A percentile compares a stretch with the other conserved stretches of the same genome.
phyloP scores from a whole-genome alignment of 192 early-diverging fungal species.

The Coemansia sp. region DNA sequence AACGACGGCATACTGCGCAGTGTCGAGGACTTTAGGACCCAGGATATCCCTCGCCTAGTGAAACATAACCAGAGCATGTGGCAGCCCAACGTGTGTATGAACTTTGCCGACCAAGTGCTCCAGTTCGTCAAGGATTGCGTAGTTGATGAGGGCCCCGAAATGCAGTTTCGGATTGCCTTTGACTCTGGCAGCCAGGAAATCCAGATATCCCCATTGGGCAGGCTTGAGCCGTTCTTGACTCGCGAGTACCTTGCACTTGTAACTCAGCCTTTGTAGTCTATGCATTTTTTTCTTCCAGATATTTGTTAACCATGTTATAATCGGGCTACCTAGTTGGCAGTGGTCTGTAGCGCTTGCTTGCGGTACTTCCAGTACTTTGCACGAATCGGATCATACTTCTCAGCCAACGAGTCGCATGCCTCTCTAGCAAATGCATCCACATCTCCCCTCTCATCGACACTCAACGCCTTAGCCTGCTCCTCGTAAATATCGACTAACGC shows the following conservation, averaged over 20 bases:
- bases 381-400: constrained; percentile 37
- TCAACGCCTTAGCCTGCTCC: constrained; percentile 19
- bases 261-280: neutral
- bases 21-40: constrained; percentile 70
- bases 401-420: constrained; percentile 31
- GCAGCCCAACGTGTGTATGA: constrained; percentile 83
- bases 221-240: constrained; percentile 30
- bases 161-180: constrained; percentile 43
- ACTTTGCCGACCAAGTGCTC: constrained; percentile 73
- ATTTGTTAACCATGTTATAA: neutral
- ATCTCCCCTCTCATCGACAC: constrained; percentile 10
- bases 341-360: constrained; percentile 6
- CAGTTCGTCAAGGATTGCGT: constrained; percentile 27
- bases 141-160: constrained; percentile 26
- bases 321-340: neutral
- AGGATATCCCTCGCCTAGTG: constrained; percentile 80
- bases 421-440: constrained; percentile 21
- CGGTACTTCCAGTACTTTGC: constrained; percentile 51
- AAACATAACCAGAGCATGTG: constrained; percentile 67
- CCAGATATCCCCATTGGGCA: constrained; percentile 15
- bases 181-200: constrained; percentile 22
- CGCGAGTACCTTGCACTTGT: constrained; percentile 18
- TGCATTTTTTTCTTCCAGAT: constrained; percentile 1
- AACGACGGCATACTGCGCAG: constrained; percentile 59
- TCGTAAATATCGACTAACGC: constrained; percentile 51